Evolutionary conservation across 148 eudicot genomes (phyloP), one percentile per base, ranked within the genome.

Genomic region (Arbutus unedo): DNA sequence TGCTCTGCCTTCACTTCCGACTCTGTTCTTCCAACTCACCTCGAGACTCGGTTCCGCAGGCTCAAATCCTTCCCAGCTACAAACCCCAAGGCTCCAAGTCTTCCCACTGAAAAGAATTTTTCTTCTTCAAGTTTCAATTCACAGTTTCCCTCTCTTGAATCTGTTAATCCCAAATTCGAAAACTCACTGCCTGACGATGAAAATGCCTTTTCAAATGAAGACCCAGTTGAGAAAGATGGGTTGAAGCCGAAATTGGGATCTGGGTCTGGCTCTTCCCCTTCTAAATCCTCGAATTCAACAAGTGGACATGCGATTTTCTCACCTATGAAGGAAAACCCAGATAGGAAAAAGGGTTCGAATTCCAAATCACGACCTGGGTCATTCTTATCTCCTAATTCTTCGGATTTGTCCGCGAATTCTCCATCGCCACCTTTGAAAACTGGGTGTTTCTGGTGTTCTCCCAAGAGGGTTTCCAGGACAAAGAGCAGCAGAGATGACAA

Each of bases 381-480:
- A 16, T 54, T 54, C 19, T 68, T 82, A 11, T 81, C 82, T 11
- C 77, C 86, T 0, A 77, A 89, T 82, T 89, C 93, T 3, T 86
- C 84, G 66, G 80, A 82, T 77, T 86, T 75, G 2, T 87, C 89
- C 1, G 44, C 56, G 56, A 81, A 85, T 71, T 85, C 87, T 5
- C 83, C 49, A 3, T 91, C 93, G 38, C 88, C 91, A 0, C 87
- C 88, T 50, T 89, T 82, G 82, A 89, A 83, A 67, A 85, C 80
- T 21, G 97, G 98, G 44, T 94, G 99, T 79, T 89, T 96, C 67
- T 91, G 95, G 93, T 92, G 96, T 85, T 94, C 97, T 18, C 92
- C 95, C 7, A 96, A 96, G 74, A 90, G 66, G 83, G 83, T 44
- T 66, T 85, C 88, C n/a, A 88, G 78, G 81, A 92, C 86, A 48